Evolutionary conservation across 2,329 filamentous ascomycete genomes (phyloP), one percentile per base, ranked within the genome.

Genomic region (Fusarium dimerum): DNA sequence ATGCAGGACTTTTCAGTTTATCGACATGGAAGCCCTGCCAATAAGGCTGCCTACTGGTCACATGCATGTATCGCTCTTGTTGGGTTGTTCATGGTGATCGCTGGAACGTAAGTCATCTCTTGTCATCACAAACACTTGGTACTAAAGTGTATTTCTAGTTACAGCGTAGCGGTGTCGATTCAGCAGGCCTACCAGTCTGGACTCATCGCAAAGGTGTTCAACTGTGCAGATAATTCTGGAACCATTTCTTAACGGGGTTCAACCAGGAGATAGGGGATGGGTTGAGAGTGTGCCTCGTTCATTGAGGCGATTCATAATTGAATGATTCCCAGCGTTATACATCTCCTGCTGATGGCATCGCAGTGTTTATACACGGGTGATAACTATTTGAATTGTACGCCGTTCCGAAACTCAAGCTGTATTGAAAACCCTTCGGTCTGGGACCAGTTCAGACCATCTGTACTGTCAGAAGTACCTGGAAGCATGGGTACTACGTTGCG

Each of bases 201-300:
- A 6, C 44, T 58, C 18, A 66, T 64, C 20, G 55, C 49, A 10
- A 52, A 53, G 50, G 64, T 64, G 12, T 67, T 67, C 43, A 53
- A 59, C 39, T 67, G 64, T 41, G 63, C 62, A 3, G 65, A 67
- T 49, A 67, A 67, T 48, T 64, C 57, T 15, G 47, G 44, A 40
- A 43, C 52, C 30, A 45, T 51, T 11, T 45, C 48, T 13, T 39
- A 9, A 39, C 20, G 20, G 5, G 20, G 4, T 26, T 26, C 20
- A 26, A 4, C 20, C n/a, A n/a, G n/a, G n/a, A n/a, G n/a, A n/a
- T n/a, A 26, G 20, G 20, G 5, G 4, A 7, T 26, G 20, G 20
- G 7, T 26, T 26, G 20, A 26, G 20, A 26, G 5, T 26, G 20
- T 26, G 20, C 7, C 7, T 26, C 20, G 20, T 5, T 26, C 20